Evolutionary conservation across 768 basidiomycete genomes (phyloP), one percentile per base, ranked within the genome.

Genomic region (Candolleomyces eurysporus): DNA sequence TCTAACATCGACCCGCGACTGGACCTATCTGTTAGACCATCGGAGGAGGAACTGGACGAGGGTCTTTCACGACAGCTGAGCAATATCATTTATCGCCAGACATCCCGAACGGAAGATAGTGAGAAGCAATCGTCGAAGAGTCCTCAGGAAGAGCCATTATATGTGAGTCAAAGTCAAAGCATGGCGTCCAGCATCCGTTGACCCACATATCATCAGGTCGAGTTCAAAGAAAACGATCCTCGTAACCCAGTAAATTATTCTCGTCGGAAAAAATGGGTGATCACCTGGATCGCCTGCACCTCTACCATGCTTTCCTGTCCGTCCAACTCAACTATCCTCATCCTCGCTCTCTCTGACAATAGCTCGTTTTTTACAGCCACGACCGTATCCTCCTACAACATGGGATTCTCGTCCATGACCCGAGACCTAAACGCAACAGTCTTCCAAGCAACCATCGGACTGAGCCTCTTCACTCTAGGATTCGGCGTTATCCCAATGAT

Each of bases 401-500:
- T 85, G 65, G 88, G 88, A 3, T 76, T 81, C 61, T 65, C 73
- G 4, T 81, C 84, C 0, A 89, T 90, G 88, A 80, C 72, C 16
- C 72, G 64, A 42, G 84, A 74, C 66, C 76, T 80, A 16, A 68
- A 76, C 43, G 81, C 79, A 57, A 77, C 81, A 7, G 59, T 68
- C 8, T 77, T 82, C 31, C 72, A 77, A 58, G 80, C 80, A 1
- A 79, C 79, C 1, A 69, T 82, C 49, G 83, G 82, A 4, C 67
- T 84, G 30, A 78, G 77, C 56, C 72, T 84, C n/a, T 90, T 78
- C 68, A 72, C 84, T 0, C 68, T 89, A 8, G 87, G 87, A 5
- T 89, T 88, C 60, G 85, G 76, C 14, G 48, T 88, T 17, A 75
- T 84, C 7, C 88, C 89, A 0, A 81, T 90, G 9, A 73, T 89